Percentiles rank a stretch among this genome's conserved stretches.
phyloP scores from a whole-genome alignment of 2,329 filamentous ascomycete species.

The Xylariaceae sp. region DNA sequence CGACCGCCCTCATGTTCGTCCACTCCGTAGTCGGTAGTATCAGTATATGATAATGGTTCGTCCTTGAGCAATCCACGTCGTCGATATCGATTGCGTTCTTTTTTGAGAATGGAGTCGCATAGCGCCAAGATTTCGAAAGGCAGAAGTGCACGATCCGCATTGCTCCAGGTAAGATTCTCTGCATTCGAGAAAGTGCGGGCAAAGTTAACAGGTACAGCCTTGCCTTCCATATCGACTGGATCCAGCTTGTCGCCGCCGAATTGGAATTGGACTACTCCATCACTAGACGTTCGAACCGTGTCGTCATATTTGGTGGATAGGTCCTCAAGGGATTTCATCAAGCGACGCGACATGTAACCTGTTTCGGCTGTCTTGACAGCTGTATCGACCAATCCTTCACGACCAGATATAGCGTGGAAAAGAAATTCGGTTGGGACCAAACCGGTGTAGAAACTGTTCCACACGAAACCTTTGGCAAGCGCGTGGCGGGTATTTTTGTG shows the following conservation, averaged over 20 bases:
- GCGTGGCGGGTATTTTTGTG: slow-evolving; percentile 88
- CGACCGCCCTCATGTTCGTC: slow-evolving; percentile 80
- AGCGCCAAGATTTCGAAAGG: slow-evolving; percentile 69
- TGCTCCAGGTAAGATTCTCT: slow-evolving; percentile 73
- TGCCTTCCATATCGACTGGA: slow-evolving; percentile 95
- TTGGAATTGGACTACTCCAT: slow-evolving; percentile 90
- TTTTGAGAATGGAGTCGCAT: slow-evolving; percentile 63
- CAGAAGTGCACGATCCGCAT: slow-evolving; percentile 67
- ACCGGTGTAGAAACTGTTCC: slow-evolving; percentile 95
- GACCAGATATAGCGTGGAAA: slow-evolving; percentile 96
- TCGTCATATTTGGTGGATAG: slow-evolving; percentile 90
- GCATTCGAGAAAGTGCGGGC: slow-evolving; percentile 83
- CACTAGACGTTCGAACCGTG: slow-evolving; percentile 87
- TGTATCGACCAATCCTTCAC: slow-evolving; percentile 97
- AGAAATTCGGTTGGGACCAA: slow-evolving; percentile 88
- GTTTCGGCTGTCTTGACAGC: slow-evolving; percentile 99
- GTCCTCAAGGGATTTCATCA: slow-evolving; percentile 98
- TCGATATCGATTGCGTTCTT: slow-evolving; percentile 62
- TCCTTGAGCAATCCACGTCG: slow-evolving; percentile 59
- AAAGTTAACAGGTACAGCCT: slow-evolving; percentile 88
- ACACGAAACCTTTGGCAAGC: slow-evolving; percentile 94
- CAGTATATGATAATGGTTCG: slow-evolving; percentile 63
- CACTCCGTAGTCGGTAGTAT: slow-evolving; percentile 63
- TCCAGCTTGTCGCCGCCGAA: slow-evolving; percentile 95
- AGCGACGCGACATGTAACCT: slow-evolving; percentile 94